Evolutionary conservation across 2,329 filamentous ascomycete species (phyloP), one percentile per base, ranked within the genome.

Genomic region (Aspergillus ochraceoroseus): DNA sequence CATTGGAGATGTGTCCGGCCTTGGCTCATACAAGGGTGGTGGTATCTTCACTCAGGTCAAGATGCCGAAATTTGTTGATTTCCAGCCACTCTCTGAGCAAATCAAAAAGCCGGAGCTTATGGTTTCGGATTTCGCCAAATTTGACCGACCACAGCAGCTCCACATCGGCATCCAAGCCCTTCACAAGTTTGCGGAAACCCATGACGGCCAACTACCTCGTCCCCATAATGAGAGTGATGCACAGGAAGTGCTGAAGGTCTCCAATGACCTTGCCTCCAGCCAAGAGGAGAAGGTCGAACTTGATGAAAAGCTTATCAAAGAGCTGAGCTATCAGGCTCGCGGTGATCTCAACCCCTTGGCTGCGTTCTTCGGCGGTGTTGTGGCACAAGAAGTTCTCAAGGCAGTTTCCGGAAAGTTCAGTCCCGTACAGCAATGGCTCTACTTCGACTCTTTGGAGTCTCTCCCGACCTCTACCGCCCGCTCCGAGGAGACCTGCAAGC

Each of bases 371-470:
- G 92, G 92, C 64, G 92, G 92, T 54, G 78, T 95, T 53, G 79
- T 87, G 17, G 92, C 92, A 1, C 92, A 98, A 63, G 92, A 98
- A 66, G 83, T 95, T 14, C 76, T 98, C 46, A 98, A 98, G 70
- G 87, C 90, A 12, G 87, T 98, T 5, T 98, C 92, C 37, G 92
- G 92, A 54, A 98, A 98, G 68, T 98, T 98, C 71, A 80, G 87
- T 56, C 92, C 92, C n/a, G 82, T 96, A 51, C 77, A 85, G 53
- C 92, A 98, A 65, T 96, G 86, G 81, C 76, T 98, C 63, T 96
- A 98, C 73, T 94, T 95, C 56, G 92, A 98, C 66, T 95, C 92
- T 1, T 73, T 98, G n/a, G 92, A 98, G 66, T 95, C 92, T 7
- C 75, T 98, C 2, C 90, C 92, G 1, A 76, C 81, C 1, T 85